A percentile compares a stretch with the other conserved stretches of the same genome.
Evolutionary conservation across 768 basidiomycete species (phyloP).

Genomic region (Thelephora aurantiotincta): DNA sequence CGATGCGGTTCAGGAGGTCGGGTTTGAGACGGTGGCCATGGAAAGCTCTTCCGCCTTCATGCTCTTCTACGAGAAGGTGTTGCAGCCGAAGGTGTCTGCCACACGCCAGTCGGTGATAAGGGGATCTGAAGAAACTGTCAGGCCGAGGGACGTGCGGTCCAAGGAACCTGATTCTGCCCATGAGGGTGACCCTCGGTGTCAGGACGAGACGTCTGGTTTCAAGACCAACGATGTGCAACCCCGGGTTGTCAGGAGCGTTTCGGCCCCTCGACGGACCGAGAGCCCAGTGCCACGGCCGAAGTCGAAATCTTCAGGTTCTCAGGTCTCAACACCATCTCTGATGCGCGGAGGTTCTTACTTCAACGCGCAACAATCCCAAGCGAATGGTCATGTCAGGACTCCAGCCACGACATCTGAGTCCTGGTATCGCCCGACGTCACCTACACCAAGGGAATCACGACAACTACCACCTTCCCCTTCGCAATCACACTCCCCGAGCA

Average conservation of each 20-base stretch:
- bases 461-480: background rate
- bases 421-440: too few species aligned
- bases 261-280: background rate
- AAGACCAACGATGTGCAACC: background rate
- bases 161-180: background rate
- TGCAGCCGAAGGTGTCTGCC: constrained; percentile 7
- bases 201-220: too few species aligned
- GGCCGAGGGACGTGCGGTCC: constrained; percentile 22
- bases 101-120: background rate
- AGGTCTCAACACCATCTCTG: too few species aligned
- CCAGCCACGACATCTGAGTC: too few species aligned
- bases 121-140: constrained; percentile 50
- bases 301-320: background rate
- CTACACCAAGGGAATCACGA: background rate
- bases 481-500: background rate
- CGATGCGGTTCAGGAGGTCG: constrained; percentile 62
- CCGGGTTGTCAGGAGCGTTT: background rate
- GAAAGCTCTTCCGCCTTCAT: constrained; percentile 79
- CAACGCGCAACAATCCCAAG: too few species aligned
- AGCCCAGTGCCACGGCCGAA: background rate
- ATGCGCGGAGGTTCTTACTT: too few species aligned
- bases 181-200: too few species aligned
- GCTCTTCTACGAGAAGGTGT: constrained; percentile 83
- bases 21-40: constrained; percentile 56
- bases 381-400: too few species aligned